Conservation (phyloP, 352 stramenopile genomes). For the Globisporangium megalacanthum region DNA sequence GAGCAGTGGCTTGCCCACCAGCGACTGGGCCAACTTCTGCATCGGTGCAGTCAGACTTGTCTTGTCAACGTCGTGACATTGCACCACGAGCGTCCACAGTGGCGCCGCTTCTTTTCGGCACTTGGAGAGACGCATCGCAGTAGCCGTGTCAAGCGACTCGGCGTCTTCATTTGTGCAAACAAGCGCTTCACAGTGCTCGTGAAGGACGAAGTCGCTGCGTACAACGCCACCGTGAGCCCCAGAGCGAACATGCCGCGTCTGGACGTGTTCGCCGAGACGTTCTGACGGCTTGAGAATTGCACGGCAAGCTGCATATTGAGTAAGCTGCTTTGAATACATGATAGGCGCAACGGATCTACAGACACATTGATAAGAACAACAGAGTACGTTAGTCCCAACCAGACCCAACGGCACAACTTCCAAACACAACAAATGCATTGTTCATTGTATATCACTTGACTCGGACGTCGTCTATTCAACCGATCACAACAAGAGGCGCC, state of each 20-base stretch:
- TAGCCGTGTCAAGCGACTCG: not conserved
- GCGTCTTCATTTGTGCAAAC: constrained; percentile 23
- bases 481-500: too few species aligned
- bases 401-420: not conserved
- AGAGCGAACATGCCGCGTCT: not conserved
- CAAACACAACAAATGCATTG: too few species aligned
- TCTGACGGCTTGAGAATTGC: constrained; percentile 11
- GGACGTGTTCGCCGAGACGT: constrained; percentile 25
- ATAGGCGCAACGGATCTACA: too few species aligned
- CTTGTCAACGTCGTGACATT: constrained; percentile 4
- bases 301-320: not conserved
- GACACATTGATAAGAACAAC: too few species aligned
- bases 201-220: constrained; percentile 17
- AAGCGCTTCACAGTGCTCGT: constrained; percentile 15
- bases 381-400: too few species aligned
- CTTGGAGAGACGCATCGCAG: not conserved
- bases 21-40: not conserved
- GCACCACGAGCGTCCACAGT: constrained; percentile 10
- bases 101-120: constrained; percentile 3
- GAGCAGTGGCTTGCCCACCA: not conserved
- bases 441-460: too few species aligned
- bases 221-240: not conserved
- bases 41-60: not conserved
- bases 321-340: not conserved
- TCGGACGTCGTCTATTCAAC: too few species aligned